Conservation (phyloP, 768 basidiomycete genomes). For the Amanita molliuscula region DNA sequence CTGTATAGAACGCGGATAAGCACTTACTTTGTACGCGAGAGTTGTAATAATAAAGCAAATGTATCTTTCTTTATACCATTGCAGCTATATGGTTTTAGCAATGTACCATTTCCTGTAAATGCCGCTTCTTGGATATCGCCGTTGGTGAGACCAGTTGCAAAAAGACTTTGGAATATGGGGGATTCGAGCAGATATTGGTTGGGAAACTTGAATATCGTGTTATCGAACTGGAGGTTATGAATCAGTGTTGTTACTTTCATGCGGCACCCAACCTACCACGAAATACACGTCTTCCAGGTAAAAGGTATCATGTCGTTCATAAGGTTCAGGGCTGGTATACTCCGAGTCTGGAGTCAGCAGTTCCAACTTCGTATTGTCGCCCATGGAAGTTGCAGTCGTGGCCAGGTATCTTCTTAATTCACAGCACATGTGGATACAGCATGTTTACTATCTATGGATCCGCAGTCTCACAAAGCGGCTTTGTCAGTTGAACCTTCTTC, state of each 20-base stretch:
- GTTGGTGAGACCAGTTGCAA: neutral
- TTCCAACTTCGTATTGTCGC: neutral
- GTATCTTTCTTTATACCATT: neutral
- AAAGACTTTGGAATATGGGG: neutral
- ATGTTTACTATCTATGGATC: neutral
- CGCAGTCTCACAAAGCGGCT: neutral
- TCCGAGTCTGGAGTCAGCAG: neutral
- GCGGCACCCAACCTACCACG: neutral
- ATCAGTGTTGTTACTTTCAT: neutral
- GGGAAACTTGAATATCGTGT: conserved; percentile 1
- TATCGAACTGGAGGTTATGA: neutral
- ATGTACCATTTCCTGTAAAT: neutral
- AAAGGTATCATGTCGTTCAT: neutral
- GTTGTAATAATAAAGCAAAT: neutral
- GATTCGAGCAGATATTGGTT: neutral
- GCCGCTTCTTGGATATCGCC: neutral
- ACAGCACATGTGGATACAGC: neutral
- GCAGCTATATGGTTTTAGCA: neutral
- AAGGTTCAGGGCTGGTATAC: neutral
- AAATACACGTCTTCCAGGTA: neutral
- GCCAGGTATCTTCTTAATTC: neutral
- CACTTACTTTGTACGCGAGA: neutral
- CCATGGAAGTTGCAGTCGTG: neutral
- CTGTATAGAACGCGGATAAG: neutral
- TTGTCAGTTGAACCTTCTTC: neutral